These are phyloP conservation scores for Gracilaria gracilis DNA, from an alignment of 23 red algal species.

Conservation along the genomic window DNA sequence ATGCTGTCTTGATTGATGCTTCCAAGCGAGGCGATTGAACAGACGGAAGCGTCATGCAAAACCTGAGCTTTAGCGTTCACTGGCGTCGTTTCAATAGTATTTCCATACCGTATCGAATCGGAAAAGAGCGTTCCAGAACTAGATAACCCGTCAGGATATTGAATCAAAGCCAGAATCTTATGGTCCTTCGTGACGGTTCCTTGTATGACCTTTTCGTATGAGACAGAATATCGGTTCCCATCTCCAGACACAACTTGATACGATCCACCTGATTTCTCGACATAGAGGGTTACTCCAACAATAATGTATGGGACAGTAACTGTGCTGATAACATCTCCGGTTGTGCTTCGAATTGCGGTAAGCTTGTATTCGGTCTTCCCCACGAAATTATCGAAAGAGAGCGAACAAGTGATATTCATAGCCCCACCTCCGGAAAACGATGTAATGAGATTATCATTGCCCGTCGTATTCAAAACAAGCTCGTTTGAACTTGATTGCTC, in stretches of 20 bases:
- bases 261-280: background rate
- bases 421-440: slow-evolving; percentile 6
- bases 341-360: slow-evolving; percentile 16
- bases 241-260: slow-evolving; percentile 52
- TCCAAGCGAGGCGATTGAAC: slow-evolving; percentile 16
- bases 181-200: background rate
- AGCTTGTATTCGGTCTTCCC: slow-evolving; percentile 65
- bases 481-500: slow-evolving; percentile 56
- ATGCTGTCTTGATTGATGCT: background rate
- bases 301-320: slow-evolving; percentile 59
- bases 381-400: slow-evolving; percentile 69
- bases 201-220: slow-evolving; percentile 46
- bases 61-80: slow-evolving; percentile 31
- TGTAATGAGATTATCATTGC: slow-evolving; percentile 50
- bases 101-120: slow-evolving; percentile 27
- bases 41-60: slow-evolving; percentile 34
- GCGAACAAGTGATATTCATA: slow-evolving; percentile 61
- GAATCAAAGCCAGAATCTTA: slow-evolving; percentile 52
- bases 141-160: slow-evolving; percentile 42
- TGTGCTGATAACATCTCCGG: slow-evolving; percentile 21
- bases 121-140: slow-evolving; percentile 9
- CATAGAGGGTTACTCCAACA: slow-evolving; percentile 63
- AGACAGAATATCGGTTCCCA: slow-evolving; percentile 42
- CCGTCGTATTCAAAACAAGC: slow-evolving; percentile 37
- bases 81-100: slow-evolving; percentile 31